These are phyloP conservation scores for Centrapalus pauciflorus DNA, from an alignment of 129 eudicot species.

Conservation along the genomic window DNA sequence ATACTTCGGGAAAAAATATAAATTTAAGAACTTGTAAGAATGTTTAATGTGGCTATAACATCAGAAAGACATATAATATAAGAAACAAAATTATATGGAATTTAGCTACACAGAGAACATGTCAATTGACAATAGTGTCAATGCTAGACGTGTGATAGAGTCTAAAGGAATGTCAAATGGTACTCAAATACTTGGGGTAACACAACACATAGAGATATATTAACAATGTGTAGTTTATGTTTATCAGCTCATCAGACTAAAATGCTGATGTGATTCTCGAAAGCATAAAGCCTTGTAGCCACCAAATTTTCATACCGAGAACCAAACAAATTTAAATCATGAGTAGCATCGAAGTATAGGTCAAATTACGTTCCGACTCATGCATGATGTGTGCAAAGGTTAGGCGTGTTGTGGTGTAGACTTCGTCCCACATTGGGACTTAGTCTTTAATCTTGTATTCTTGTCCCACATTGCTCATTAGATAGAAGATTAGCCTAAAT, in stretches of 20 bases:
- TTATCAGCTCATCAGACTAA: not conserved
- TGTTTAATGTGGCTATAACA: not conserved
- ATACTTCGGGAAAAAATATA: not conserved
- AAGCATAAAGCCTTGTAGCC: constrained; percentile 5
- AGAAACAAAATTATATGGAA: not conserved
- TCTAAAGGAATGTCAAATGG: constrained; percentile 3
- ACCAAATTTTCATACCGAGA: constrained; percentile 1
- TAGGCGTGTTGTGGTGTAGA: no score
- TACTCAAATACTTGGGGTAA: not conserved
- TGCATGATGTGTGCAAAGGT: no score
- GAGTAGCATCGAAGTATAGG: not conserved
- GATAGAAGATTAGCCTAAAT: no score
- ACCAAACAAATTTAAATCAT: not conserved
- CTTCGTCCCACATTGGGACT: no score
- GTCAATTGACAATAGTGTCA: not conserved
- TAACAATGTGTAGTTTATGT: not conserved
- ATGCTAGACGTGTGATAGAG: not conserved
- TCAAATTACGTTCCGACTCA: not conserved
- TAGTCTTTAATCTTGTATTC: no score
- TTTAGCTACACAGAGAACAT: not conserved
- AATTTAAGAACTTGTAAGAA: not conserved
- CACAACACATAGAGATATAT: not conserved
- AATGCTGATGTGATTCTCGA: not conserved
- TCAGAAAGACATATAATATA: not conserved
- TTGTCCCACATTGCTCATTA: no score